Conservation (phyloP, 2,329 filamentous ascomycete genomes). For the Emmonsiellopsis sp. region DNA sequence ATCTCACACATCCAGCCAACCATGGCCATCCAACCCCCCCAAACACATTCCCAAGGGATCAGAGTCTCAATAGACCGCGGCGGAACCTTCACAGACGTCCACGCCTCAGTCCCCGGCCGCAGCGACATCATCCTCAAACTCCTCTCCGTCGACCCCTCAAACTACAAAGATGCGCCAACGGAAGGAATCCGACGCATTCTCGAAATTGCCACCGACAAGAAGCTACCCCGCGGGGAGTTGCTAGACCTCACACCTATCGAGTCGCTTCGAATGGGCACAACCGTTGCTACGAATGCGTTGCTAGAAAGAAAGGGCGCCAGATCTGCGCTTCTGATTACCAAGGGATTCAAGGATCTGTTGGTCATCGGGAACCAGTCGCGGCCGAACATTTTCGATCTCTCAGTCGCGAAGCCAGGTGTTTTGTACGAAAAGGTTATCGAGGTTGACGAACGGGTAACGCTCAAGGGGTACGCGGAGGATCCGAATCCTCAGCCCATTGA, state of each 20-base stretch:
- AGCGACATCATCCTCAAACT: constrained; percentile 22
- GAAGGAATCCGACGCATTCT: constrained; percentile 75
- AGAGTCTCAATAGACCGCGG: constrained; percentile 31
- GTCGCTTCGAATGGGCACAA: constrained; percentile 82
- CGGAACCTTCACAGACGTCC: constrained; percentile 25
- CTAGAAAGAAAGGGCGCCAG: constrained; percentile 83
- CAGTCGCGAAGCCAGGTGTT: constrained; percentile 76
- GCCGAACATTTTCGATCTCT: constrained; percentile 83
- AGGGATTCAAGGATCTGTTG: constrained; percentile 77
- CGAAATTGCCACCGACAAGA: constrained; percentile 29
- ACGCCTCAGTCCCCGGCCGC: constrained; percentile 17
- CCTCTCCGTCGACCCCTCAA: constrained; percentile 20
- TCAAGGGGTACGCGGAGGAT: constrained; percentile 36
- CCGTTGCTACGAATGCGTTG: constrained; percentile 82
- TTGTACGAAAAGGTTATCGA: constrained; percentile 77
- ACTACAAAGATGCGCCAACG: constrained; percentile 49
- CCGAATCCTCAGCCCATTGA: constrained; percentile 55
- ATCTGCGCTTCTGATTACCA: constrained; percentile 78
- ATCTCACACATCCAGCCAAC: neutral
- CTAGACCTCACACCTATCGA: constrained; percentile 28
- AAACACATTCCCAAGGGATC: constrained; percentile 8
- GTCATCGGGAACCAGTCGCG: constrained; percentile 85
- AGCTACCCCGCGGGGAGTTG: constrained; percentile 26
- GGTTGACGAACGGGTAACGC: constrained; percentile 67
- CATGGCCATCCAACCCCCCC: neutral